Base-by-base conservation (phyloP, 495 filamentous ascomycete species). In the Trichoderma virens region DNA sequence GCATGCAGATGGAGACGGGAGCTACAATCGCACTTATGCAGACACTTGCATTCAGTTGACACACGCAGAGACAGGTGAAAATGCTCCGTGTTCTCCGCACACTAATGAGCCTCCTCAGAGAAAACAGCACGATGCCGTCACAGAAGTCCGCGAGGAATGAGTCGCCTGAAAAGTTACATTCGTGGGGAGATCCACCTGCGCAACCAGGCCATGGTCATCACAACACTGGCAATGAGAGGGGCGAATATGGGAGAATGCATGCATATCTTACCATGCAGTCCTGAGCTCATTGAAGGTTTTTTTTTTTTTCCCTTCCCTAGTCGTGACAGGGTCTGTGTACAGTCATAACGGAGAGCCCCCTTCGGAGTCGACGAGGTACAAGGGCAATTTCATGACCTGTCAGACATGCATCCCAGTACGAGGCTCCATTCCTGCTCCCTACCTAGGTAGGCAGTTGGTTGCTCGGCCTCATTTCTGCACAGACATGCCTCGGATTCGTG, bases 31-130 rank as follows among this genome's bases (percentile, higher is more conserved):
- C 8, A 14, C 51, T 30, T 56, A 56, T 56, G 51, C 51, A 56
- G 51, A 27, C 51, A 56, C 51, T 56, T 30, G 51, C 51, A 5
- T 28, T 9, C 43, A 47, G 43, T 47, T 20, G 43, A 23, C 43
- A 20, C 43, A 7, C 23, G 23, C 51, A 28, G 18, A 13, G 51
- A 13, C 23, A 56, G 51, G 51, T 18, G 51, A 56, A 56, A 56
- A 56, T 56, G 51, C 51, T 56, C 51, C 51, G 51, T 30, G 51
- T n/a, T 30, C 51, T 56, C 51, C 27, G 25, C 51, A 56, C 51
- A 18, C 51, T 56, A 28, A 20, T 5, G 11, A 20, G 5, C n/a
- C 11, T 5, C 14, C 18, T 1, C 41, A 45, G 41, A 45, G 41
- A 18, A 45, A 14, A 18, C 13, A 45, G n/a, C 6, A 35, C 1